A percentile compares a stretch with the other conserved stretches of the same genome.
Evolutionary conservation across 2,329 filamentous ascomycete genomes (phyloP).

Genomic region (Penicillium sp.): DNA sequence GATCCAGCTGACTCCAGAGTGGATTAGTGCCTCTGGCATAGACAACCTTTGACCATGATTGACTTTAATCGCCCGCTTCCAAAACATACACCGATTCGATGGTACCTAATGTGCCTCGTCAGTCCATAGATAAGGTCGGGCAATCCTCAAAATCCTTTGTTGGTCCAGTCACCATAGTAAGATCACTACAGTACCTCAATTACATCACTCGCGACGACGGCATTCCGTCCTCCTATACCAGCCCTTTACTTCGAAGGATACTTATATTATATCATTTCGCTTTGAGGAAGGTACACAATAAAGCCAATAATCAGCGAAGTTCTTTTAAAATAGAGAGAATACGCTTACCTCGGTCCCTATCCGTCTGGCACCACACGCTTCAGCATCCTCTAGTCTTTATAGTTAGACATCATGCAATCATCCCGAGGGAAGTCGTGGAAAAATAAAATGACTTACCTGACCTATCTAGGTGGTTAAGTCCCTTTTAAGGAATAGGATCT

Average conservation of each 20-base stretch:
- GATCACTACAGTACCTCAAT: conserved; percentile 18
- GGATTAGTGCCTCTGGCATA: conserved; percentile 1
- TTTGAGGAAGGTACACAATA: conserved; percentile 9
- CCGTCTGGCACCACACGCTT: neutral
- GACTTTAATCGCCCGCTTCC: conserved; percentile 1
- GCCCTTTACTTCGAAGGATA: conserved; percentile 13
- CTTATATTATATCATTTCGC: conserved; percentile 13
- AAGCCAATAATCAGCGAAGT: conserved; percentile 4
- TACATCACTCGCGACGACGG: conserved; percentile 15
- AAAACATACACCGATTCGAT: neutral
- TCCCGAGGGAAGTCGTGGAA: neutral
- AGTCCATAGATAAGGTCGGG: conserved; percentile 9
- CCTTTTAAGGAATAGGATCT: too few relatives aligned
- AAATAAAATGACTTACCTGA: neutral
- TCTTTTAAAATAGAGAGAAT: neutral
- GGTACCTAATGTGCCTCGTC: conserved; percentile 8
- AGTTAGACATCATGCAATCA: neutral
- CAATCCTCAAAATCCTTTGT: conserved; percentile 15
- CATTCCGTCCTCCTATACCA: conserved; percentile 7
- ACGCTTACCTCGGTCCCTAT: neutral
- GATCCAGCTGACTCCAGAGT: conserved; percentile 4
- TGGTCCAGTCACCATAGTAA: conserved; percentile 18
- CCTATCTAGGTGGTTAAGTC: neutral
- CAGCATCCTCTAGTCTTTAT: neutral
- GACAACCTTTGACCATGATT: neutral